Conservation (phyloP, 805 yeast species). For the Ogataea populi-albae region DNA sequence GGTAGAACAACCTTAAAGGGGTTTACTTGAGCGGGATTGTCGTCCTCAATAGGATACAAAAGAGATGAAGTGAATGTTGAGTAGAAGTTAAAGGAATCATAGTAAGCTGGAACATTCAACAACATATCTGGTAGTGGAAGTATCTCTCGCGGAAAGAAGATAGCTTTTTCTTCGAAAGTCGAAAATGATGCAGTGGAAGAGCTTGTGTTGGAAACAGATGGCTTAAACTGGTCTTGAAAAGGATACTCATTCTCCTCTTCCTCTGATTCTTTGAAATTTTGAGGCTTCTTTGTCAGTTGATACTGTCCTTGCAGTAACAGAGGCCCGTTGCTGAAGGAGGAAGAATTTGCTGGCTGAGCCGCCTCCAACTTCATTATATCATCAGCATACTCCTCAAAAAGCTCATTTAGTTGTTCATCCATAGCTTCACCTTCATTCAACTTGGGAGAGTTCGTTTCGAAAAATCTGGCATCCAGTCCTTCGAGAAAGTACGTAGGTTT, state of each 20-base stretch:
- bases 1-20: conserved; percentile 69
- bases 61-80: conserved; percentile 54
- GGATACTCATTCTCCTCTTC: conserved; percentile 1
- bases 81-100: conserved; percentile 62
- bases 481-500: conserved; percentile 21
- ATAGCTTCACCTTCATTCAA: no score
- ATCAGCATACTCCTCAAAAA: conserved; percentile 34
- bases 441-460: not conserved
- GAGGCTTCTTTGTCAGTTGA: conserved; percentile 1
- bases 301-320: conserved; percentile 8
- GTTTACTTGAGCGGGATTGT: conserved; percentile 55
- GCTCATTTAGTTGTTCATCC: conserved; percentile 11
- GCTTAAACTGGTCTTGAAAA: not conserved
- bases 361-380: conserved; percentile 37
- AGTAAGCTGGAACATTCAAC: conserved; percentile 55
- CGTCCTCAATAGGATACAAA: conserved; percentile 63
- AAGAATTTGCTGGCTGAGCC: conserved; percentile 7
- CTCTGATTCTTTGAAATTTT: not conserved
- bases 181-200: conserved; percentile 13
- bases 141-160: conserved; percentile 34
- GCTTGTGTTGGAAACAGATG: not conserved
- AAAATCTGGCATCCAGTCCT: conserved; percentile 8
- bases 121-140: conserved; percentile 61
- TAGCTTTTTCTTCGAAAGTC: conserved; percentile 17
- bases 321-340: conserved; percentile 15